Base-by-base conservation (phyloP, 345 rosid species). In the Hirschfeldia incana region DNA sequence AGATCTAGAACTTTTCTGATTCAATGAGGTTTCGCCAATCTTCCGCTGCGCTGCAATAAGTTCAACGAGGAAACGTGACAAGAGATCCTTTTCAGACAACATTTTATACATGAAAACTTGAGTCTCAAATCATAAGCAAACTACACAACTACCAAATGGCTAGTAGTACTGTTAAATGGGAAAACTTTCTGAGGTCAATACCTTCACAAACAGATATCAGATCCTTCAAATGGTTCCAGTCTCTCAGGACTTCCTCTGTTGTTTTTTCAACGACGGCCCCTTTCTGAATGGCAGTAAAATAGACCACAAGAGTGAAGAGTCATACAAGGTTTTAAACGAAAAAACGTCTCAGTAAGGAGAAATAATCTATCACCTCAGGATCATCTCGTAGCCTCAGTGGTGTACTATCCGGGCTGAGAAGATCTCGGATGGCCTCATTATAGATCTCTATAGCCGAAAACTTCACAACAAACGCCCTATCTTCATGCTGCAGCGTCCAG, bases 371-470 rank as follows among this genome's bases (percentile, higher is more conserved):
- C 85, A 95, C 99, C 94, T 93, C 99, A 2, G 97, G 93, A 76
- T 95, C 98, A 81, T 95, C 99, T 46, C 94, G 89, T 75, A 93
- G 83, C 84, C 98, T 86, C 77, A 95, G 96, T 68, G 91, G 91
- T 71, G 90, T 83, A 74, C 76, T 86, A 73, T 93, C 98, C 0
- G 85, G 71, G 69, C 85, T 85, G 30, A 95, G 93, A 59, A 95
- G 94, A 89, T 95, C 99, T 71, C 96, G 87, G 66, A 95, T 87
- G 55, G 93, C 89, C 84, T 95, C 99, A 78, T 95, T 95, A 81
- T 95, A 95, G 81, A 95, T 93, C 90, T 95, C 99, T 78, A 93
- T 90, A 8, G 99, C 98, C 30, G 97, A 95, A 81, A 95, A 88
- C 72, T 93, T 95, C 88, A 95, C 85, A 81, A 85, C 92, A 82